A percentile compares a stretch with the other conserved stretches of the same genome.
Conservation (phyloP, 176 grass and related monocot genomes). For the Calamus simplicifolius region DNA sequence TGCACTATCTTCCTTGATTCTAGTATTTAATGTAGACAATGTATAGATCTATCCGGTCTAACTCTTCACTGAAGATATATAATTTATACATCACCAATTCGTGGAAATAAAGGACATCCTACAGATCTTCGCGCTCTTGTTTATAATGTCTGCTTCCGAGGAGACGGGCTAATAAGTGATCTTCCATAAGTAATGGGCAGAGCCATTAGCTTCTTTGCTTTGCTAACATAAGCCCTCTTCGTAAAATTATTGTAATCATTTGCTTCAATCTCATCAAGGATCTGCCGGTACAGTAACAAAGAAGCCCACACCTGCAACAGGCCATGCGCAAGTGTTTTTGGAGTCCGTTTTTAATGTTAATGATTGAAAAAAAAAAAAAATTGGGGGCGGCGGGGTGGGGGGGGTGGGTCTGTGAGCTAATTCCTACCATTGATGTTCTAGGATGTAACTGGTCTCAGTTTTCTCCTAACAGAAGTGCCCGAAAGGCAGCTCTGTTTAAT, state of each 20-base stretch:
- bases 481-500: no score
- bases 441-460: no score
- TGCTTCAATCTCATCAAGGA: slow-evolving; percentile 90
- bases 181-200: slow-evolving; percentile 61
- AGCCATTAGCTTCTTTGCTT: slow-evolving; percentile 75
- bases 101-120: not conserved
- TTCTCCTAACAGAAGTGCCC: no score
- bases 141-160: slow-evolving; percentile 10
- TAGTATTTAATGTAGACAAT: not conserved
- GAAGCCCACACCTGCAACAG: slow-evolving; percentile 84
- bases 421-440: no score
- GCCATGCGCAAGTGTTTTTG: not conserved
- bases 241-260: slow-evolving; percentile 91
- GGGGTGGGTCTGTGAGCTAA: no score
- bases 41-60: slow-evolving; percentile 6
- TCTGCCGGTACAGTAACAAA: slow-evolving; percentile 72
- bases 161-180: slow-evolving; percentile 49
- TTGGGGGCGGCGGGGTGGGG: no score
- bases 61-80: not conserved
- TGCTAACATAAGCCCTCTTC: slow-evolving; percentile 72
- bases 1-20: no score
- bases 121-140: no score
- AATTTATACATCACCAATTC: not conserved
- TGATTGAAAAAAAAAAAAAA: not conserved
- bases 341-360: not conserved